A percentile compares a stretch with the other conserved stretches of the same genome.
These are phyloP conservation scores for Phytophthora pini DNA, from an alignment of 352 stramenopile species.

Conservation along the genomic window DNA sequence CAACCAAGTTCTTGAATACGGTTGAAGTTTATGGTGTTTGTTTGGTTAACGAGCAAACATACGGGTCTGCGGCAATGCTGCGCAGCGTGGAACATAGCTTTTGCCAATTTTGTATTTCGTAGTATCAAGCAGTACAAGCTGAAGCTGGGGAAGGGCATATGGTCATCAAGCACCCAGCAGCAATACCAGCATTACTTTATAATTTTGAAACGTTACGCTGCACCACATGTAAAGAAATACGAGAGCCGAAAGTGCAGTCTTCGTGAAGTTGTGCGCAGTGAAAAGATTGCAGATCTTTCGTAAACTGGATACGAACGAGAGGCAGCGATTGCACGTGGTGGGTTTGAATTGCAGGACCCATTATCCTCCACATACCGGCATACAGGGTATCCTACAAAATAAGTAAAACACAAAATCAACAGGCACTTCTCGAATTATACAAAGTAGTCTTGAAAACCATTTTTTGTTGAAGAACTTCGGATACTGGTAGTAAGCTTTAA, in stretches of 20 bases:
- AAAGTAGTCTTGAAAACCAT: no score
- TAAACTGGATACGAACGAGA: not conserved
- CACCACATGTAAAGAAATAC: not conserved
- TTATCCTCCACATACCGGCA: no score
- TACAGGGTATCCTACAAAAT: no score
- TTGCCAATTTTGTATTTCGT: no score
- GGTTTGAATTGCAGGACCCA: no score
- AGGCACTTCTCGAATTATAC: no score
- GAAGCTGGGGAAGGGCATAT: conserved; percentile 1
- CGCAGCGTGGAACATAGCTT: not conserved
- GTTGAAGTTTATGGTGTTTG: conserved; percentile 11
- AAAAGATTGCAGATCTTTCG: not conserved
- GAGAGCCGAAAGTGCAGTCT: not conserved
- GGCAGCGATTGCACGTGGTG: no score
- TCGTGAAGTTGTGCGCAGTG: not conserved
- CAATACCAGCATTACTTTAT: not conserved
- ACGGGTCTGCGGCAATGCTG: conserved; percentile 4
- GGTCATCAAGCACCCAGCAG: not conserved
- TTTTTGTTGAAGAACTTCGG: no score
- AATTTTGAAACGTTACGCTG: conserved; percentile 5
- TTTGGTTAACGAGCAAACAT: conserved; percentile 3
- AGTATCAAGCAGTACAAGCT: no score
- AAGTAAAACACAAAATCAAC: no score
- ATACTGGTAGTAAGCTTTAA: no score
- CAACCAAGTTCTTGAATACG: conserved; percentile 1